Conservation (phyloP, 148 eudicot species). For the Camellia sinensis region DNA sequence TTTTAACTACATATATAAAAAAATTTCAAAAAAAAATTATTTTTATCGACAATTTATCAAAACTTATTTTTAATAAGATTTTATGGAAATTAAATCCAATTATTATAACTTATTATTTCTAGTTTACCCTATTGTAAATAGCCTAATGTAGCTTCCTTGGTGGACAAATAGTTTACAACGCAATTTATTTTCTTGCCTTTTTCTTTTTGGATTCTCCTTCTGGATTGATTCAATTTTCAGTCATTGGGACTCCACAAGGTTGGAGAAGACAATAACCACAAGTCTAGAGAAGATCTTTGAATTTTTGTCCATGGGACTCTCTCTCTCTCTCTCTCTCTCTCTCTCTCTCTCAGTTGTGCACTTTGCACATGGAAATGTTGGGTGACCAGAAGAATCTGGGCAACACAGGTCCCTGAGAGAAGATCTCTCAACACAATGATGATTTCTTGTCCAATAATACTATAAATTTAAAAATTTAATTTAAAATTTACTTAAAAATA, state of each 20-base stretch:
- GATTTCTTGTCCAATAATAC: no score
- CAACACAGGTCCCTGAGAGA: conserved; percentile 2
- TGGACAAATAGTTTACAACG: no score
- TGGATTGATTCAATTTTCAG: neutral
- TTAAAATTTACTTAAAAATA: no score
- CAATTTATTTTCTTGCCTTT: conserved; percentile 3
- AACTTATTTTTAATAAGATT: no score
- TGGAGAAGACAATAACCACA: neutral
- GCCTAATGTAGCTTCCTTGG: no score
- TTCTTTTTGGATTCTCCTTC: conserved; percentile 1
- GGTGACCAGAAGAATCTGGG: conserved; percentile 14
- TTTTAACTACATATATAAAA: no score
- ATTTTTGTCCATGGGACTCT: neutral
- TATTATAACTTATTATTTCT: no score
- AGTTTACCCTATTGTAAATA: no score
- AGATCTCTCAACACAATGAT: neutral
- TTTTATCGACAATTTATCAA: no score
- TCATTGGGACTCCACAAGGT: conserved; percentile 1
- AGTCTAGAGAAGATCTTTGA: neutral
- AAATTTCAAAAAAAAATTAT: no score
- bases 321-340: conserved; percentile 11
- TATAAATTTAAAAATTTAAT: no score
- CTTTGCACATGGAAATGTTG: conserved; percentile 15
- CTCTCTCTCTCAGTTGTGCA: neutral
- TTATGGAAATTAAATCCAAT: no score